A percentile compares a stretch with the other conserved stretches of the same genome.
Conservation (phyloP, 805 yeast species). For the Pichia heedii region DNA sequence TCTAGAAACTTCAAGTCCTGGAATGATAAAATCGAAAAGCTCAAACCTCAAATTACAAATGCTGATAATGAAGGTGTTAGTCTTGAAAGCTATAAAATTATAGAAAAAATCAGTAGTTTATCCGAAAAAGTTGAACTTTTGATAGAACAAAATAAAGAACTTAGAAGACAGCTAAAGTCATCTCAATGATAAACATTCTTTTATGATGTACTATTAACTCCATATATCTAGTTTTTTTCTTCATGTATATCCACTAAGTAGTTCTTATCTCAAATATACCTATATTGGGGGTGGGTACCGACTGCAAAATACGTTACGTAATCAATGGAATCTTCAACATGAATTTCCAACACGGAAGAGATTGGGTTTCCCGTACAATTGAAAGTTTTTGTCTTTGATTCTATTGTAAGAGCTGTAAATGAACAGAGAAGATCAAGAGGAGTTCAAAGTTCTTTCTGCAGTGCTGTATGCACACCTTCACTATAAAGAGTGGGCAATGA, state of each 20-base stretch:
- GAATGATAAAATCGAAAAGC: slow-evolving; percentile 37
- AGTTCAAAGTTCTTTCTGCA: slow-evolving; percentile 23
- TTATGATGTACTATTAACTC: too few species aligned
- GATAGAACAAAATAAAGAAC: slow-evolving; percentile 22
- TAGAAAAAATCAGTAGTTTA: slow-evolving; percentile 41
- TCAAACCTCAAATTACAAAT: slow-evolving; percentile 50
- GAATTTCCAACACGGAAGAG: background rate
- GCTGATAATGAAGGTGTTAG: slow-evolving; percentile 49
- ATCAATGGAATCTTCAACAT: background rate
- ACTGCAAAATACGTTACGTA: too few species aligned
- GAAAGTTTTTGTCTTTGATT: too few species aligned
- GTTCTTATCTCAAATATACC: background rate
- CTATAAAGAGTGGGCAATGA: slow-evolving; percentile 29
- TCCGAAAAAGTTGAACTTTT: slow-evolving; percentile 32
- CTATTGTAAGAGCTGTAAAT: too few species aligned
- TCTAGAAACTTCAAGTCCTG: slow-evolving; percentile 41
- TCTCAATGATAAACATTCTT: background rate
- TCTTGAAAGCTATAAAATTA: slow-evolving; percentile 54
- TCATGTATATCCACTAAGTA: too few species aligned
- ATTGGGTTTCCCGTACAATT: too few species aligned
- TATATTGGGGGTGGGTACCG: background rate
- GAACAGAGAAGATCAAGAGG: slow-evolving; percentile 8
- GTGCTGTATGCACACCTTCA: slow-evolving; percentile 25
- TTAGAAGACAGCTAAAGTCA: slow-evolving; percentile 8
- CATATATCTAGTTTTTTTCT: too few species aligned